Base-by-base conservation (phyloP, 2,329 filamentous ascomycete species). In the Eutypa lata region DNA sequence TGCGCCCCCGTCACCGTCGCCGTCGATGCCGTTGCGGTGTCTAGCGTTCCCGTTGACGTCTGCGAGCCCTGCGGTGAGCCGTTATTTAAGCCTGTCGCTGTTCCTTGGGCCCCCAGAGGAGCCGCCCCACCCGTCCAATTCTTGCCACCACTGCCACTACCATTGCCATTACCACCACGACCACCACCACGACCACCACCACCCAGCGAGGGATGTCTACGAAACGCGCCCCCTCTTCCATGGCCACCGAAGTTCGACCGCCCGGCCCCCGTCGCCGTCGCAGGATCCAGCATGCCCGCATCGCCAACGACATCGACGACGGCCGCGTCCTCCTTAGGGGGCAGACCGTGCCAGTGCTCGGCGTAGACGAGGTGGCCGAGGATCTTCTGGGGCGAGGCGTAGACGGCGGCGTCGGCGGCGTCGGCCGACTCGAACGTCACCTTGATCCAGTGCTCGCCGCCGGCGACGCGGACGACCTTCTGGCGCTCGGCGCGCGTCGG, bases 361-460 rank as follows among this genome's bases (percentile, higher is more conserved):
- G 87, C 89, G 62, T 83, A 84, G 24, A 92, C 84, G 13, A 88
- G 69, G 65, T 88, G 79, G 11, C 88, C 88, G 51, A 89, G 76
- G 55, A 92, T 83, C 54, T 79, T 80, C 70, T 91, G 86, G 0
- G 89, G 89, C 49, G 87, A 90, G 50, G 82, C 81, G 65, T 81
- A 87, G 42, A 86, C 73, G 21, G 89, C 89, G 11, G 83, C 77
- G 54, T 89, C 86, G 19, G 87, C 89, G 2, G 88, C 86, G 60
- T 88, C 81, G 47, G 80, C 78, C 42, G 85, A 89, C 71, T 91
- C 89, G 63, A 91, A 92, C 1, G 89, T 92, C 51, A 92, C 78
- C 69, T 91, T 91, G 63, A 97, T 91, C 93, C 93, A 97, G 75
- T 96, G 90, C 61, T 89, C 82, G 43, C 93, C 93, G 48, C 91